Evolutionary conservation across 208 protist genomes (phyloP).

Genomic region (Wallacemonas sp.): DNA sequence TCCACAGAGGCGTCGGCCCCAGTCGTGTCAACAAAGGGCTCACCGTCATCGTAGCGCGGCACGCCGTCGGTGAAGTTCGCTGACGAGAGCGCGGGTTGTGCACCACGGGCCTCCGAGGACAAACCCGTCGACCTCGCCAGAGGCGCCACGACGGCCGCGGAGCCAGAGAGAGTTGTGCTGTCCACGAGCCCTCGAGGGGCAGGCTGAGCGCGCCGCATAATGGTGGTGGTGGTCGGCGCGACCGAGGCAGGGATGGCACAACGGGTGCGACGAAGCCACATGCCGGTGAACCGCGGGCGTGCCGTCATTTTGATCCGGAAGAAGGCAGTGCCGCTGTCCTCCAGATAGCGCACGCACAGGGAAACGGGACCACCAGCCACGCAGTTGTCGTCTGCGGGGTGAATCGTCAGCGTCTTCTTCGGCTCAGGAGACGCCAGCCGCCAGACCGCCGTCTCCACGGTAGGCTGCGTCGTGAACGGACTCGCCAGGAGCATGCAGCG

Average conservation of each 20-base stretch:
- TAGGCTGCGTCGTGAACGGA: constrained; percentile 52
- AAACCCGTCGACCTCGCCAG: too few species aligned
- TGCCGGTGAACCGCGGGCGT: constrained; percentile 26
- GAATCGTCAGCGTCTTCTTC: constrained; percentile 67
- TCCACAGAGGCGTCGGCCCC: background rate
- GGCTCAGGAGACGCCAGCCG: constrained; percentile 62
- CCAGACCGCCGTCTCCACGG: constrained; percentile 79
- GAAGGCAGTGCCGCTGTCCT: constrained; percentile 61
- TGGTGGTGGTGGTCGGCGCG: constrained; percentile 11
- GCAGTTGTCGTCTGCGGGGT: constrained; percentile 68
- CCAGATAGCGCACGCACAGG: constrained; percentile 78
- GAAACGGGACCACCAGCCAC: constrained; percentile 35
- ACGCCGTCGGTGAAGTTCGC: background rate
- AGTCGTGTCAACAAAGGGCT: background rate
- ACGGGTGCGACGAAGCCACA: constrained; percentile 41
- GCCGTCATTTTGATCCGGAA: constrained; percentile 61
- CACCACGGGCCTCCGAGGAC: too few species aligned
- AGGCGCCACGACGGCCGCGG: too few species aligned
- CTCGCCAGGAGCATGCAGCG: constrained; percentile 76
- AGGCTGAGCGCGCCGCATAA: constrained; percentile 21
- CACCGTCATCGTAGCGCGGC: background rate
- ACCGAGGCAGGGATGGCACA: constrained; percentile 7
- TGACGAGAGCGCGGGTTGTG: background rate
- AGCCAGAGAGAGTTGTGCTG: too few species aligned
- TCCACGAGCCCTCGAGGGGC: background rate